A percentile compares a stretch with the other conserved stretches of the same genome.
Evolutionary conservation across 768 basidiomycete genomes (phyloP).

Genomic region (Scleroderma bovista): DNA sequence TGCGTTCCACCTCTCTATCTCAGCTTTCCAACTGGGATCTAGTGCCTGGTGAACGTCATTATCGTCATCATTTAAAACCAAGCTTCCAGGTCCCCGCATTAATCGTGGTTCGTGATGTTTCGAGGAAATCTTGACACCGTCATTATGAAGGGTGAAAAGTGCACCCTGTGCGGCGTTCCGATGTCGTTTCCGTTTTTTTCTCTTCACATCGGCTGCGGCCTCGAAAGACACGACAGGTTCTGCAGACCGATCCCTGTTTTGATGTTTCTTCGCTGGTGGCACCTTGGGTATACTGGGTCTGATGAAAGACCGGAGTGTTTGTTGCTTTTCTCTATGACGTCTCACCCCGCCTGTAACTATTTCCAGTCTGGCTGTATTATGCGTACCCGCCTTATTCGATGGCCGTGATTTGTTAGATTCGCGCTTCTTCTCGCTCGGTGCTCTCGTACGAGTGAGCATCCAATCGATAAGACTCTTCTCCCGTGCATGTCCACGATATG

Average conservation of each 20-base stretch:
- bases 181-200: conserved; percentile 24
- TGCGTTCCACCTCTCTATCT: conserved; percentile 29
- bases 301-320: conserved; percentile 36
- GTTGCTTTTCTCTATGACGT: conserved; percentile 29
- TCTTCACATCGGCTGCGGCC: conserved; percentile 3
- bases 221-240: conserved; percentile 6
- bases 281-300: conserved; percentile 6
- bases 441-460: conserved; percentile 51
- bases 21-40: conserved; percentile 32
- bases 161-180: conserved; percentile 22
- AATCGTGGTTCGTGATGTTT: conserved; percentile 13
- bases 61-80: conserved; percentile 43
- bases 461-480: conserved; percentile 58
- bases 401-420: conserved; percentile 10
- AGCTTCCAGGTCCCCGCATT: conserved; percentile 12
- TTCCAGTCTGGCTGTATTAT: conserved; percentile 22
- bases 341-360: conserved; percentile 35
- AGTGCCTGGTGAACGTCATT: conserved; percentile 37
- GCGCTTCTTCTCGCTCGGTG: conserved; percentile 12
- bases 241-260: conserved; percentile 5
- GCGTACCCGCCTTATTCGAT: conserved; percentile 9
- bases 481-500: conserved; percentile 18
- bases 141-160: conserved; percentile 37
- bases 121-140: conserved; percentile 33
- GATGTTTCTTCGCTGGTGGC: conserved; percentile 5